Base-by-base conservation (phyloP, 345 rosid species). In the Camelina sativa region DNA sequence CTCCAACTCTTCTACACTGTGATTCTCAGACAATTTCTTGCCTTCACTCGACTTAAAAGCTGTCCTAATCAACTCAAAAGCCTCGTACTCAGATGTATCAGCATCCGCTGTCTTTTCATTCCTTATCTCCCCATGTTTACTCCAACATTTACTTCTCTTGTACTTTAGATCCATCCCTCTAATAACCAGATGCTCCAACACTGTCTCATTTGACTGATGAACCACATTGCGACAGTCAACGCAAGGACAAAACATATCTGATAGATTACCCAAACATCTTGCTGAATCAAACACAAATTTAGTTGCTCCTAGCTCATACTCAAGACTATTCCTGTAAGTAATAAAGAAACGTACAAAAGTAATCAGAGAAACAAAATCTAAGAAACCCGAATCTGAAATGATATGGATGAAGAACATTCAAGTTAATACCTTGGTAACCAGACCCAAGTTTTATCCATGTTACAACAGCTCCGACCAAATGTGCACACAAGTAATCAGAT, bases 391-490 rank as follows among this genome's bases (percentile, higher is more conserved):
- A 41, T 41, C n/a, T 11, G 4, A 13, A 43, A 43, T 43, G 47
- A 43, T 12, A 43, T 43, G 1, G 13, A 12, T 12, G 47, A 43
- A 43, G 6, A 41, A 41, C 47, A 11, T 11, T 41, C n/a, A 51
- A 30, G 61, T 56, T 30, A 13, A 30, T 56, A 30, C 40, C 63
- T 58, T 58, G 43, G 63, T 58, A 58, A 58, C 43, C 63, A 58
- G 7, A 32, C 12, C 44, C 63, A 58, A 34, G 41, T 12, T 58
- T 32, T 58, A 58, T 58, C 63, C 63, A 58, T 58, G 44, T n/a
- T 34, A n/a, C 63, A 58, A 16, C 3, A 58, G 63, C 63, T 58
- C 20, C 6, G 59, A 13, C 63, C 25, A 34, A 34, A 58, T 58
- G 43, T 32, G 43, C 47, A 41, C n/a, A 62, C 52, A 62, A 41